Evolutionary conservation across 2,329 filamentous ascomycete species (phyloP), one percentile per base, ranked within the genome.

Genomic region (Seiridium unicorne): DNA sequence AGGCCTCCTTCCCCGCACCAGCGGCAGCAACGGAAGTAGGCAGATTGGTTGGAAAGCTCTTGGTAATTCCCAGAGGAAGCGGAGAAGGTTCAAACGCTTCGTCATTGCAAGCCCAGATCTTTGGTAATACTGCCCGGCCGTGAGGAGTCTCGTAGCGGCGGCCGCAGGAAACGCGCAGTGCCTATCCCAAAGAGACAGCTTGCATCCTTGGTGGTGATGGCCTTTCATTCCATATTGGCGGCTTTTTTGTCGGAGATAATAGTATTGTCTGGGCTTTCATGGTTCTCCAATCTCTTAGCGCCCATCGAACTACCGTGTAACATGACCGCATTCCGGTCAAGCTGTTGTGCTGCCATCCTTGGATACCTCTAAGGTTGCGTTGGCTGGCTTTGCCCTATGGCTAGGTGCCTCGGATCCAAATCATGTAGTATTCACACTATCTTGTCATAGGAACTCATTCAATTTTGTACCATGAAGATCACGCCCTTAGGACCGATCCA

Each of bases 151-250:
- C 38, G 38, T 13, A 42, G 7, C 31, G 26, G 46, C 46, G 13
- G 46, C 46, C n/a, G 18, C 18, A 40, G 18, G n/a, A 53, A 35
- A 7, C 31, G 35, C 38, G 49, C 34, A 53, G 49, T 34, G 11
- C 34, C 7, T 32, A 31, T 35, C 32, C 49, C 49, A 38, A 53
- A 53, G 34, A 4, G 34, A 53, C 11, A 10, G n/a, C n/a, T 26
- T 55, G 51, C 51, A 55, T 55, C 18, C 18, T 31, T 44, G 51
- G 51, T 55, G 51, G 51, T 55, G 51, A 55, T 55, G 51, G 40
- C 10, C 51, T 42, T 18, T 44, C 13, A 40, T 34, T n/a, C 9
- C 40, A 44, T 44, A 55, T 55, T 55, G 51, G 51, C 51, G 51
- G 51, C 51, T 55, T 55, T 55, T 55, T 5, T 35, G 38, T 18